Base-by-base conservation (phyloP, 495 filamentous ascomycete genomes). In the Podospora appendiculata region DNA sequence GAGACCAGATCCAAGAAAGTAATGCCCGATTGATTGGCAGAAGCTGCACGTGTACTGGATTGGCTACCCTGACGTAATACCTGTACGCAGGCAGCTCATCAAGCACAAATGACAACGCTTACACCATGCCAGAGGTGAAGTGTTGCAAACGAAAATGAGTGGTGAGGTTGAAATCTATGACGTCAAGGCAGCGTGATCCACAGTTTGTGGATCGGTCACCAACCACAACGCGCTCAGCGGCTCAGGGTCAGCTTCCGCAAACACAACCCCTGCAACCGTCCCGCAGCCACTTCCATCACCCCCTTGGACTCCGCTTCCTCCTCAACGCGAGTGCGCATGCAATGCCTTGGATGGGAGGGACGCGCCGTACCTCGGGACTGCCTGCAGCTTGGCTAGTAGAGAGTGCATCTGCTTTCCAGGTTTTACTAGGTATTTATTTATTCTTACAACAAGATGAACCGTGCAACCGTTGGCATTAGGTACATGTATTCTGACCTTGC, bases 91-190 rank as follows among this genome's bases (percentile, higher is more conserved):
- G 32, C 17, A 32, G 39, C 18, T 38, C 46, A 45, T 13, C 16
- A 44, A 46, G 45, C 43, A 52, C 49, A 55, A 50, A 45, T n/a
- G 41, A 51, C 14, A 25, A 25, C 25, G 25, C 25, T 25, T 25
- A 2, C 36, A 47, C 41, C 11, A n/a, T 47, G 35, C 38, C 38
- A 53, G 17, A 14, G 12, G 11, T 35, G 9, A 25, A 11, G 42
- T 48, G 42, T 12, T 49, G 59, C 52, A 52, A 50, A 54, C 55
- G 45, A 25, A 13, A 32, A 19, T 19, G 7, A 32, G 19, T 38
- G 46, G 33, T 46, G 50, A 54, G 14, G 51, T 53, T 44, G 14
- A 16, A 34, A 56, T 62, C 59, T 47, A 62, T 62, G 59, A 62
- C 59, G 59, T 62, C 49, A 56, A 39, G 25, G 25, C 25, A 43